These are phyloP conservation scores for Penstemon newberryi DNA, from an alignment of 257 asterid species.

Conservation along the genomic window DNA sequence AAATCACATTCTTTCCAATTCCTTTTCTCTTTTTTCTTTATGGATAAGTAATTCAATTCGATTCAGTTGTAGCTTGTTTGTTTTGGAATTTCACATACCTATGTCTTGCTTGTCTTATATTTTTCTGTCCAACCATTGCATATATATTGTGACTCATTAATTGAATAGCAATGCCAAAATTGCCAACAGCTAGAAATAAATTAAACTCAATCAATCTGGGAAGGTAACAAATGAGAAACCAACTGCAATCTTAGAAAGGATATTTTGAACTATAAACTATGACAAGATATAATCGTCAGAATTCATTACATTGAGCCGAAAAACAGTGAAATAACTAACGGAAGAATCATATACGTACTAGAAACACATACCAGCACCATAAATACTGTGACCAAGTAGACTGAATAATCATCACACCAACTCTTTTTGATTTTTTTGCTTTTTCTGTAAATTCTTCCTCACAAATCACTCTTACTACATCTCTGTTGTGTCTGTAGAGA, in stretches of 20 bases:
- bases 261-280: neutral
- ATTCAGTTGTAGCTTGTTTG: too few species aligned
- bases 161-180: neutral
- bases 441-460: too few species aligned
- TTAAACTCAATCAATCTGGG: neutral
- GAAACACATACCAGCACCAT: neutral
- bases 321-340: neutral
- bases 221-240: neutral
- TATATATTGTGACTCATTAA: neutral
- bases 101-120: too few species aligned
- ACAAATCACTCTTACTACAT: too few species aligned
- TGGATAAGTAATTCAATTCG: too few species aligned
- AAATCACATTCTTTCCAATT: too few species aligned
- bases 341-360: neutral
- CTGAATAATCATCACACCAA: constrained; percentile 18
- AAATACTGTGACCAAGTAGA: neutral
- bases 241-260: neutral
- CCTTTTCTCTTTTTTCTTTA: too few species aligned
- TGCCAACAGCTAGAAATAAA: neutral
- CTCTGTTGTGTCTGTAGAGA: too few species aligned
- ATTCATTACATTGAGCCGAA: neutral
- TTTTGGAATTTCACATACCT: too few species aligned
- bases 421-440: too few species aligned
- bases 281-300: neutral
- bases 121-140: neutral